Conservation (phyloP, 768 basidiomycete genomes). For the Trametes villosa region DNA sequence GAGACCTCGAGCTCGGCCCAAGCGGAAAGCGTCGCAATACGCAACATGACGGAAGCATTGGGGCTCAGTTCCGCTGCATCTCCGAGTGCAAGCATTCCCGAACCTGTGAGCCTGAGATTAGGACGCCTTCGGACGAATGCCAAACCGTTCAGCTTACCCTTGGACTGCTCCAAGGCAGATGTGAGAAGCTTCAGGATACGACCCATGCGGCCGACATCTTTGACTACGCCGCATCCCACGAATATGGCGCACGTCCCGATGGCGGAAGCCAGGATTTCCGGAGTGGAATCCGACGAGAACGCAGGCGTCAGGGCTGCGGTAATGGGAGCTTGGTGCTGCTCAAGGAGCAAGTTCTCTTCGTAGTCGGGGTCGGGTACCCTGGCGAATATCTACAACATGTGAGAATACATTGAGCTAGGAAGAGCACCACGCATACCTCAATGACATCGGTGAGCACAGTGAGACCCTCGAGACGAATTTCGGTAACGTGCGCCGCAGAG, state of each 20-base stretch:
- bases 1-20: conserved; percentile 94
- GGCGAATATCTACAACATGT: conserved; percentile 71
- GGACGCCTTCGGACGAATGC: background rate
- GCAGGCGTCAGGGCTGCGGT: conserved; percentile 97
- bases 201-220: conserved; percentile 90
- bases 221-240: conserved; percentile 93
- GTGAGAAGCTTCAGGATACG: conserved; percentile 90
- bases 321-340: conserved; percentile 98
- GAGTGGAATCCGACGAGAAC: conserved; percentile 93
- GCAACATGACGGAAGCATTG: conserved; percentile 93
- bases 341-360: conserved; percentile 84
- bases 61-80: conserved; percentile 87
- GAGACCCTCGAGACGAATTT: conserved; percentile 90
- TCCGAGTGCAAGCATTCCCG: conserved; percentile 83
- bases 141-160: conserved; percentile 53
- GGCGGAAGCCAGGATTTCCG: conserved; percentile 91
- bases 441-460: conserved; percentile 91
- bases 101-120: conserved; percentile 50
- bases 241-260: conserved; percentile 94
- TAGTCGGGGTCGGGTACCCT: conserved; percentile 90
- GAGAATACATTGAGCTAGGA: background rate
- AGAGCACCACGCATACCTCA: conserved; percentile 59
- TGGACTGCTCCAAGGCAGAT: conserved; percentile 85
- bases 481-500: conserved; percentile 93
- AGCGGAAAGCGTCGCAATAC: conserved; percentile 89